phyloP scores from a whole-genome alignment of 2,329 filamentous ascomycete species.

The Penicillium brevicompactum region DNA sequence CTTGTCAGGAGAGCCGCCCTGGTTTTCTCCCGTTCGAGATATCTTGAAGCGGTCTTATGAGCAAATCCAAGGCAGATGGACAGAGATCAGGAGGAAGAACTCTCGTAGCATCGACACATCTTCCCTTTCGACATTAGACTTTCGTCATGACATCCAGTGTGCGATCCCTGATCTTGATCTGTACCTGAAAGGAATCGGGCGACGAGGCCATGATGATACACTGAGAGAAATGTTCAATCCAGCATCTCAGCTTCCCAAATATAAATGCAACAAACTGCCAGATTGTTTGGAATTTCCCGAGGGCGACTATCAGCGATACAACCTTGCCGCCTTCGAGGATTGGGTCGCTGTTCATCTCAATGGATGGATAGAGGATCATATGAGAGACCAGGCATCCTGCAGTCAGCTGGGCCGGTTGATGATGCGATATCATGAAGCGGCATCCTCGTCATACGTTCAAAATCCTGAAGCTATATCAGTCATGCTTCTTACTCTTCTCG shows the following conservation, averaged over 20 bases:
- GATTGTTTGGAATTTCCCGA: background rate
- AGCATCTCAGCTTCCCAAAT: constrained; percentile 7
- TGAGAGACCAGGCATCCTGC: constrained; percentile 17
- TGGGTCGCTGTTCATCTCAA: constrained; percentile 51
- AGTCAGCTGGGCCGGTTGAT: constrained; percentile 36
- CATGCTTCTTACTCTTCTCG: constrained; percentile 59
- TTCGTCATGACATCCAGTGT: constrained; percentile 14
- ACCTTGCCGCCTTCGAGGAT: constrained; percentile 48
- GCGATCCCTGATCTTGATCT: constrained; percentile 12
- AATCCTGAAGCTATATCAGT: constrained; percentile 54
- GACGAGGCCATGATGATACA: background rate
- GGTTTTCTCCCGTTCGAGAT: constrained; percentile 13
- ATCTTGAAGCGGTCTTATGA: constrained; percentile 3
- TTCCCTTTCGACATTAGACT: constrained; percentile 1
- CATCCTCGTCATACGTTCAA: constrained; percentile 34
- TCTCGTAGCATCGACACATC: background rate
- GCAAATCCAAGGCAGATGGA: constrained; percentile 1
- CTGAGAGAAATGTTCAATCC: background rate
- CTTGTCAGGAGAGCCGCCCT: constrained; percentile 4
- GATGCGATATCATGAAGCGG: constrained; percentile 35
- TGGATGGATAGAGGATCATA: constrained; percentile 41
- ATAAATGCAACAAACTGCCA: constrained; percentile 13
- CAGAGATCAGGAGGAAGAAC: constrained; percentile 9
- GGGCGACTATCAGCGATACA: constrained; percentile 19
- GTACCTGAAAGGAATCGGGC: constrained; percentile 7